phyloP scores from a whole-genome alignment of 768 basidiomycete genomes.

The Termitomyces sp. region DNA sequence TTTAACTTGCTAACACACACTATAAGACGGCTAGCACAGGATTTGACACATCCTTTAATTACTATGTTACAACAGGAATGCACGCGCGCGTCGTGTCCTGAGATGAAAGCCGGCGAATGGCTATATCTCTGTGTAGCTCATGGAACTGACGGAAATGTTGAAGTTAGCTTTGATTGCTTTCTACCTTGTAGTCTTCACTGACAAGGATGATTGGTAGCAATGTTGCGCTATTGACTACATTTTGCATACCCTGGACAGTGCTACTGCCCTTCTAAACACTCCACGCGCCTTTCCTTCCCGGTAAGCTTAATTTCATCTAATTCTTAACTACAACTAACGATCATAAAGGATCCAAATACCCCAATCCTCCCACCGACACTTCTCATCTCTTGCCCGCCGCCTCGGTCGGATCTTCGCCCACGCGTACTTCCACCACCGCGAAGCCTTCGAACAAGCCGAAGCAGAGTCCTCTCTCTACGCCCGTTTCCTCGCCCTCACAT shows the following conservation, averaged over 20 bases:
- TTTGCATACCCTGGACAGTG: slow-evolving; percentile 88
- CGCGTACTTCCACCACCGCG: slow-evolving; percentile 93
- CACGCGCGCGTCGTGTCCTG: slow-evolving; percentile 80
- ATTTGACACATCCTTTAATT: slow-evolving; percentile 82
- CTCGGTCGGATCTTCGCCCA: slow-evolving; percentile 95
- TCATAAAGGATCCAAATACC: slow-evolving; percentile 72
- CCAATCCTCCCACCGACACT: slow-evolving; percentile 78
- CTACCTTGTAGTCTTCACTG: background rate
- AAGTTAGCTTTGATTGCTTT: slow-evolving; percentile 43
- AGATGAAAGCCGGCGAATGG: slow-evolving; percentile 99
- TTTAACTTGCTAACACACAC: background rate
- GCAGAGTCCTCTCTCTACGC: slow-evolving; percentile 88
- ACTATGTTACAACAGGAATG: slow-evolving; percentile 86
- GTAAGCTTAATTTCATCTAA: slow-evolving; percentile 35
- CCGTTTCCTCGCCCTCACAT: slow-evolving; percentile 82
- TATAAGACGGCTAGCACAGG: slow-evolving; percentile 78
- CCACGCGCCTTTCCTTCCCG: slow-evolving; percentile 90
- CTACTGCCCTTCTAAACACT: slow-evolving; percentile 88
- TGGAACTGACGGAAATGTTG: slow-evolving; percentile 83
- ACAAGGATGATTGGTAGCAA: slow-evolving; percentile 46
- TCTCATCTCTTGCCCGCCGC: slow-evolving; percentile 83
- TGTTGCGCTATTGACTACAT: slow-evolving; percentile 99
- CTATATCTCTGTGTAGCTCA: slow-evolving; percentile 94
- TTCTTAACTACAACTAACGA: background rate
- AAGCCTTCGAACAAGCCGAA: slow-evolving; percentile 86